A percentile compares a stretch with the other conserved stretches of the same genome.
Conservation (phyloP, 768 basidiomycete genomes). For the Solioccasus polychromus region DNA sequence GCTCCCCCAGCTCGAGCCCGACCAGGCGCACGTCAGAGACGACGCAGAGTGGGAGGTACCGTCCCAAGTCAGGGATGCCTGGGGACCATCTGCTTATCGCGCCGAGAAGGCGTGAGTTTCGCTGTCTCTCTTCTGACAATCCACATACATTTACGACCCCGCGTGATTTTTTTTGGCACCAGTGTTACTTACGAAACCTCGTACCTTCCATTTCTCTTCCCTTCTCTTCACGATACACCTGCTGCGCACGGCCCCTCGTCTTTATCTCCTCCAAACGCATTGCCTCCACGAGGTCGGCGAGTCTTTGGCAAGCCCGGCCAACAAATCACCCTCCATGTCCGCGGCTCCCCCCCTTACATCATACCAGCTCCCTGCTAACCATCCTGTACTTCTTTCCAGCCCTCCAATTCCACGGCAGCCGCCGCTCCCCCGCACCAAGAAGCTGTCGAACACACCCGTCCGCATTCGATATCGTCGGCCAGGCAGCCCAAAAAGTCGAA, state of each 20-base stretch:
- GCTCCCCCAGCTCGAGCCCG: conserved; percentile 45
- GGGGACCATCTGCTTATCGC: conserved; percentile 36
- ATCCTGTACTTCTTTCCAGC: conserved; percentile 17
- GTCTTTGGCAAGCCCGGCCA: conserved; percentile 49
- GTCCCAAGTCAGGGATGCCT: conserved; percentile 49
- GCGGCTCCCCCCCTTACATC: conserved; percentile 18
- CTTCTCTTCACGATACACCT: conserved; percentile 31
- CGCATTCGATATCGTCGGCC: conserved; percentile 23
- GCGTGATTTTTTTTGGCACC: conserved; percentile 10
- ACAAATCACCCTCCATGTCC: conserved; percentile 36
- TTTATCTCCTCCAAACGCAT: conserved; percentile 18
- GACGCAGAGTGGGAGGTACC: conserved; percentile 66
- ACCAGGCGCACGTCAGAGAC: conserved; percentile 56
- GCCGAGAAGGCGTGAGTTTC: conserved; percentile 26
- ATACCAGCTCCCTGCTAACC: conserved; percentile 15
- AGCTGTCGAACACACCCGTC: conserved; percentile 23
- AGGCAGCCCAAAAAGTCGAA: conserved; percentile 16
- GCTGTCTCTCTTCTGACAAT: conserved; percentile 12
- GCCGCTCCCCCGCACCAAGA: conserved; percentile 12
- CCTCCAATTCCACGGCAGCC: conserved; percentile 13
- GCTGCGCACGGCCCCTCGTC: conserved; percentile 21
- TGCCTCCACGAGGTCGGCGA: conserved; percentile 47
- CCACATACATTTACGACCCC: conserved; percentile 18
- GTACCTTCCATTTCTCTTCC: conserved; percentile 64
- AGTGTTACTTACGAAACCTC: conserved; percentile 55